Evolutionary conservation across 257 asterid genomes (phyloP).

Genomic region (Solanum commersonii): DNA sequence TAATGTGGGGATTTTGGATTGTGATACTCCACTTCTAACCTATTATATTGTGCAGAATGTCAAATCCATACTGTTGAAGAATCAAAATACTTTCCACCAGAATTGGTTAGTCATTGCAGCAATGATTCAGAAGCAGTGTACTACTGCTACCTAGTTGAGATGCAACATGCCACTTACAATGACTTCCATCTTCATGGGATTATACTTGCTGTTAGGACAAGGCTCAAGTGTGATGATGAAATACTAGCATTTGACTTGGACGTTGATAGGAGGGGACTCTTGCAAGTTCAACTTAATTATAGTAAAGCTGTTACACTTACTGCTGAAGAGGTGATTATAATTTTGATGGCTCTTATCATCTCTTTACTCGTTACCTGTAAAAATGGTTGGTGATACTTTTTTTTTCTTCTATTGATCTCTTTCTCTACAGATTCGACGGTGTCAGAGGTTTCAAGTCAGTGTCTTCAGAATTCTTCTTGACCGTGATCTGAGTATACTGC

Average conservation of each 20-base stretch:
- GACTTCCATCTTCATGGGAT: conserved; percentile 33
- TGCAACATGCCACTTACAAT: conserved; percentile 18
- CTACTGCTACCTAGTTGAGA: conserved; percentile 41
- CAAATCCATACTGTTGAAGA: conserved; percentile 28
- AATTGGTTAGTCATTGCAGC: conserved; percentile 35
- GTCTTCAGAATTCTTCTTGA: conserved; percentile 44
- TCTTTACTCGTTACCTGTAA: background rate
- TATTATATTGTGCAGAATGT: conserved; percentile 20
- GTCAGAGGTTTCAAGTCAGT: conserved; percentile 48
- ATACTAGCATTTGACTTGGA: conserved; percentile 30
- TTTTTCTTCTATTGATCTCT: background rate
- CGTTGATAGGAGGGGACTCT: conserved; percentile 38
- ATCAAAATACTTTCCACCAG: conserved; percentile 41
- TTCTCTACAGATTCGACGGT: conserved; percentile 40
- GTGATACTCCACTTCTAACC: background rate
- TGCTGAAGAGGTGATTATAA: conserved; percentile 34
- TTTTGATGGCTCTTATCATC: background rate
- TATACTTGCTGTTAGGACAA: conserved; percentile 43
- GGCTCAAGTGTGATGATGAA: conserved; percentile 36
- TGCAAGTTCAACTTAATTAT: conserved; percentile 18
- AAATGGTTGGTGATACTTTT: background rate
- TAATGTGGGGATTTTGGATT: background rate
- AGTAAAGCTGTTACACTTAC: conserved; percentile 21
- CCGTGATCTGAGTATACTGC: conserved; percentile 24
- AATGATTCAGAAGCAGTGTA: conserved; percentile 13